These are phyloP conservation scores for Ogataea neopini DNA, from an alignment of 805 yeast species.

Conservation along the genomic window DNA sequence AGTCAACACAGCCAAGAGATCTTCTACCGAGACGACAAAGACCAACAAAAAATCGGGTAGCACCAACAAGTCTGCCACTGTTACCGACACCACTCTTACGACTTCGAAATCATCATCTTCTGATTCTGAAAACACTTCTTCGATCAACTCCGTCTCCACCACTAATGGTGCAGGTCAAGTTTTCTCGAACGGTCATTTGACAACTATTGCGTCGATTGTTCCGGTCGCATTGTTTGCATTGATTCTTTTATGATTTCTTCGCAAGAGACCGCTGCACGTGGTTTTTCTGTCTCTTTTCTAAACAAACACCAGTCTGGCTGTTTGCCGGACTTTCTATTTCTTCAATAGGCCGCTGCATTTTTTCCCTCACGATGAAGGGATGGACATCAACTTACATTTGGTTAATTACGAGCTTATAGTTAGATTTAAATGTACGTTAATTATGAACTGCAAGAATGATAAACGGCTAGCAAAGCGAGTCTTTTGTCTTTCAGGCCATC, in stretches of 20 bases:
- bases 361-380: background rate
- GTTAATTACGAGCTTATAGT: constrained; percentile 1
- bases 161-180: constrained; percentile 13
- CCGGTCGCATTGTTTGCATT: constrained; percentile 17
- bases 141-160: constrained; percentile 18
- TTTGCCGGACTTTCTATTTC: background rate
- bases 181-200: background rate
- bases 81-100: constrained; percentile 3
- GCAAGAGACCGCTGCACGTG: background rate
- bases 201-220: constrained; percentile 8
- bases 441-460: background rate
- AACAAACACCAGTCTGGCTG: constrained; percentile 2
- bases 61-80: constrained; percentile 5
- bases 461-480: too few relatives aligned
- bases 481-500: too few relatives aligned
- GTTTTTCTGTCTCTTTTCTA: constrained; percentile 4
- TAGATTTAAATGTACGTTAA: background rate
- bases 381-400: background rate
- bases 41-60: background rate
- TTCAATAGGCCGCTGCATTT: constrained; percentile 3
- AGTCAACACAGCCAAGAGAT: constrained; percentile 15
- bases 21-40: constrained; percentile 7
- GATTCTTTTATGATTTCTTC: constrained; percentile 10
- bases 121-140: constrained; percentile 18
- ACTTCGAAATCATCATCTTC: constrained; percentile 15